These are phyloP conservation scores for Ganoderma meredithae DNA, from an alignment of 1,284 basidiomycete genomes.

Conservation along the genomic window DNA sequence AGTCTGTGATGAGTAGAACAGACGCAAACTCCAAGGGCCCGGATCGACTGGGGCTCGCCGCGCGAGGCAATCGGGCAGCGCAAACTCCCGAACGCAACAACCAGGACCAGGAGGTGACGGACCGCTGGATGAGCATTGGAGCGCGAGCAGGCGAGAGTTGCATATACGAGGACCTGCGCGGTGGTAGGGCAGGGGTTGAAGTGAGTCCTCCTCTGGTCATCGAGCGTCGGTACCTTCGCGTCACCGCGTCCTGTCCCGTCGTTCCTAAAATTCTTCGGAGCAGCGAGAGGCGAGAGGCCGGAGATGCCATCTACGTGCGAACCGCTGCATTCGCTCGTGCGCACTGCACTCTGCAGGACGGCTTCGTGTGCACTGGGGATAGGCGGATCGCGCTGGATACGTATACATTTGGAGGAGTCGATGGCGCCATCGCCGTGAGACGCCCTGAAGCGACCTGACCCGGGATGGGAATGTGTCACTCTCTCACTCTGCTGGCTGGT, in stretches of 20 bases:
- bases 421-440: conserved; percentile 3
- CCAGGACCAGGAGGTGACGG: background rate
- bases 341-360: no score
- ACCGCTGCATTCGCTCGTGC: no score
- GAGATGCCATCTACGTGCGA: background rate
- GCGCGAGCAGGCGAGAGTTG: background rate
- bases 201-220: background rate
- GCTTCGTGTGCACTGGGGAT: background rate
- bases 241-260: background rate
- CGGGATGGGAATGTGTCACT: background rate
- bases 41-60: background rate
- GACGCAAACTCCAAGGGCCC: background rate
- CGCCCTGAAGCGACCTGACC: background rate
- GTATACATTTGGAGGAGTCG: background rate
- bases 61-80: background rate
- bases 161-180: background rate
- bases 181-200: background rate
- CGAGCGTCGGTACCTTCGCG: background rate
- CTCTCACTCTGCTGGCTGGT: no score
- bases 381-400: background rate
- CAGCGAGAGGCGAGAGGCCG: background rate
- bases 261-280: no score
- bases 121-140: background rate
- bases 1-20: background rate
- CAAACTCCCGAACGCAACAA: background rate